These are phyloP conservation scores for Pseudogymnoascus sp. DNA, from an alignment of 2,329 filamentous ascomycete genomes.

Conservation along the genomic window DNA sequence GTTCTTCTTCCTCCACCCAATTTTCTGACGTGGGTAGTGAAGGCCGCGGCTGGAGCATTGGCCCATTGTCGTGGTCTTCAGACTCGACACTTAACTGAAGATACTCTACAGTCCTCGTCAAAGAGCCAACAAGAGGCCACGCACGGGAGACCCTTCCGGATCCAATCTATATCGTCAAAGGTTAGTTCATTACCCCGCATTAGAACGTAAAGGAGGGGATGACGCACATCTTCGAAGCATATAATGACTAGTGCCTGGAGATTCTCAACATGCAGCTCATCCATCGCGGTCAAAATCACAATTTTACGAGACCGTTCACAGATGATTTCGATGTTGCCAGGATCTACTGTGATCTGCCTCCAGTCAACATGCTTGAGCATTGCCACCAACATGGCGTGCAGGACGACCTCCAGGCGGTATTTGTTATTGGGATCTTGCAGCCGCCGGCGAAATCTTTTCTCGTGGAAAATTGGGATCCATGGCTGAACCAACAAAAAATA, in stretches of 20 bases:
- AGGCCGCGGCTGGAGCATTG: slow-evolving; percentile 24
- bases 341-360: neutral
- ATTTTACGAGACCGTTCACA: slow-evolving; percentile 10
- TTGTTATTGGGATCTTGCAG: slow-evolving; percentile 11
- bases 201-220: neutral
- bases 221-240: slow-evolving; percentile 29
- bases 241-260: slow-evolving; percentile 18
- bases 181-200: neutral
- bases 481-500: slow-evolving; percentile 17
- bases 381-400: slow-evolving; percentile 20
- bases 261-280: slow-evolving; percentile 11
- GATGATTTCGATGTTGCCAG: neutral
- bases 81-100: slow-evolving; percentile 20
- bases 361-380: neutral
- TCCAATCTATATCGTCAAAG: slow-evolving; percentile 17
- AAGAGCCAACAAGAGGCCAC: slow-evolving; percentile 22
- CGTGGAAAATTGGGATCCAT: slow-evolving; percentile 20
- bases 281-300: slow-evolving; percentile 11
- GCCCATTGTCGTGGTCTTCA: slow-evolving; percentile 13
- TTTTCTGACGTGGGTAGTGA: slow-evolving; percentile 24
- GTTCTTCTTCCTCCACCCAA: slow-evolving; percentile 37
- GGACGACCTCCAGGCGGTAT: slow-evolving; percentile 15
- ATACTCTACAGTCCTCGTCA: slow-evolving; percentile 23
- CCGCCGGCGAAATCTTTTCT: slow-evolving; percentile 11
- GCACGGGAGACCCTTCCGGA: slow-evolving; percentile 16